A percentile compares a stretch with the other conserved stretches of the same genome.
These are phyloP conservation scores for Hyphodiscus sp. DNA, from an alignment of 2,329 filamentous ascomycete genomes.

Conservation along the genomic window DNA sequence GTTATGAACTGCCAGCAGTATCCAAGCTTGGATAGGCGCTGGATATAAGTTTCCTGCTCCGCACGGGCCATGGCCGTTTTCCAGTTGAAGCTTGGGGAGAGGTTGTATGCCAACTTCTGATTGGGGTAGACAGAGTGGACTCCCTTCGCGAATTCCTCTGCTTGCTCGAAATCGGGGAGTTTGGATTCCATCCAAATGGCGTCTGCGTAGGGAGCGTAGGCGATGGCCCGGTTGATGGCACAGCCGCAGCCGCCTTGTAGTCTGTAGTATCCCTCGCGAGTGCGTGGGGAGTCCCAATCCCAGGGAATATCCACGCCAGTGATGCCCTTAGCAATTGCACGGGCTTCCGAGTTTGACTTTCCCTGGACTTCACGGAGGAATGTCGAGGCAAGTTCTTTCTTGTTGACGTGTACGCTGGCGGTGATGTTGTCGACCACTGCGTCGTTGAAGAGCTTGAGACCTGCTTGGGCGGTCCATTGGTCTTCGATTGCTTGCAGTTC, in stretches of 20 bases:
- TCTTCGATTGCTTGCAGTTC: conserved; percentile 91
- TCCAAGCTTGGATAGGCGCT: conserved; percentile 75
- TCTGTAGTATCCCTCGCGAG: conserved; percentile 91
- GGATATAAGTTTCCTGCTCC: conserved; percentile 97
- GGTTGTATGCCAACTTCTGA: conserved; percentile 98
- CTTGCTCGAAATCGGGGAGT: conserved; percentile 84
- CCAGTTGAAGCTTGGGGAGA: conserved; percentile 99
- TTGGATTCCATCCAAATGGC: conserved; percentile 99
- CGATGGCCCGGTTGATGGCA: conserved; percentile 82
- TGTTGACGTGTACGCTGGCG: conserved; percentile 58
- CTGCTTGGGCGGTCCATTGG: conserved; percentile 71
- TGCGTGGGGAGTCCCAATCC: conserved; percentile 91
- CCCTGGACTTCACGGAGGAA: conserved; percentile 67
- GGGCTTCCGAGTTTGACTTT: conserved; percentile 78
- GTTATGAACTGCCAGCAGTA: conserved; percentile 99
- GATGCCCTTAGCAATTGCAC: conserved; percentile 69
- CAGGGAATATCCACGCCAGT: conserved; percentile 80
- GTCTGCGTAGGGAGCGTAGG: conserved; percentile 89
- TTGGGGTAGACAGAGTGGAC: conserved; percentile 94
- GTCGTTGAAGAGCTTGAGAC: conserved; percentile 83
- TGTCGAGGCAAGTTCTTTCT: conserved; percentile 57
- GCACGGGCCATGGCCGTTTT: conserved; percentile 87
- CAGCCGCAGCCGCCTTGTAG: conserved; percentile 87
- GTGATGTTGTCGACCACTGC: conserved; percentile 81
- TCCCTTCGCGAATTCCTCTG: conserved; percentile 85